These are phyloP conservation scores for Colletotrichum sojae DNA, from an alignment of 2,329 filamentous ascomycete genomes.

Conservation along the genomic window DNA sequence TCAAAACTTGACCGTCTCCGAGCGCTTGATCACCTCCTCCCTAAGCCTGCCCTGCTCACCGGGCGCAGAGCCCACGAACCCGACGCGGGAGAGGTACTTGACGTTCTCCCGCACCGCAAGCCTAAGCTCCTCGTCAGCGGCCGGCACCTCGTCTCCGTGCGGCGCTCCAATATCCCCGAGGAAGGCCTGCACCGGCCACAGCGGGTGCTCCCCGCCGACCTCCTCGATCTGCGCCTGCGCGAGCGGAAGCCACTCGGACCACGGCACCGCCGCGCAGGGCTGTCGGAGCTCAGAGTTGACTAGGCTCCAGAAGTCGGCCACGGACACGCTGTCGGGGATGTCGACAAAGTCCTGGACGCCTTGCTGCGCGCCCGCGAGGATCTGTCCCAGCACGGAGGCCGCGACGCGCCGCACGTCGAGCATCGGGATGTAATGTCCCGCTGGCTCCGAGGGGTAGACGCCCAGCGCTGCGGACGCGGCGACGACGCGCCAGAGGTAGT, in stretches of 20 bases:
- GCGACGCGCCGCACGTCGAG: conserved; percentile 31
- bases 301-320: conserved; percentile 40
- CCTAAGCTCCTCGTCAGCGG: background rate
- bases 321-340: conserved; percentile 31
- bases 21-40: conserved; percentile 8
- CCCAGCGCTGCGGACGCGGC: conserved; percentile 33
- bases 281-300: conserved; percentile 39
- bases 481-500: conserved; percentile 42
- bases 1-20: conserved; percentile 12
- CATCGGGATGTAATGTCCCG: conserved; percentile 35
- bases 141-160: background rate
- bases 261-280: conserved; percentile 34
- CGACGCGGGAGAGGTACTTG: conserved; percentile 5
- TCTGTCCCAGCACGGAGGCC: conserved; percentile 2
- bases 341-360: conserved; percentile 20
- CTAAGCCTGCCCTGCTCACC: background rate
- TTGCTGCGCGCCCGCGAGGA: conserved; percentile 17
- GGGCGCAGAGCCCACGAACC: conserved; percentile 5
- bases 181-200: conserved; percentile 45
- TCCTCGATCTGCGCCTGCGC: conserved; percentile 34
- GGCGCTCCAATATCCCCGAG: conserved; percentile 35
- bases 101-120: conserved; percentile 4
- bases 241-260: conserved; percentile 40
- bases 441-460: conserved; percentile 30
- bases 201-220: conserved; percentile 41